Evolutionary conservation across 164 flowering plant genomes (phyloP), one percentile per base, ranked within the genome.

Genomic region (Chimonanthus praecox): DNA sequence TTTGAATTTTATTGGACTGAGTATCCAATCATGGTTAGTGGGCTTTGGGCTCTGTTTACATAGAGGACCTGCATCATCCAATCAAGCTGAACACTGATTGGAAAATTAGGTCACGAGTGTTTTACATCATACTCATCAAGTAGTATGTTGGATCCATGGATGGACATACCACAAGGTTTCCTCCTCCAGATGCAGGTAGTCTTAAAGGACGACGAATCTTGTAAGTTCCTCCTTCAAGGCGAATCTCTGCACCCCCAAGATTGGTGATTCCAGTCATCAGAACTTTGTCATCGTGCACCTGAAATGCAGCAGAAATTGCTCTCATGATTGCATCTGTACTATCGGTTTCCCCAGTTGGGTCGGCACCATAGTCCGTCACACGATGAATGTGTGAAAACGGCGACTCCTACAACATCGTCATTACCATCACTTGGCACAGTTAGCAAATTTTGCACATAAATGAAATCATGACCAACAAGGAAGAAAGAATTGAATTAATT

Each of bases 221-320:
- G 82, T 87, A 96, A 78, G 73, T 79, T 0, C 99, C 99, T 68
- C 99, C 98, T 49, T 86, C 90, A 67, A 96, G 91, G 77, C 82
- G 68, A 72, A 94, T 78, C 64, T 77, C 79, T 15, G 88, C 91
- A 5, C 98, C 98, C 0, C 99, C 99, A 77, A 96, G 90, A 84
- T 96, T 83, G 13, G 64, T 60, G 13, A 96, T 87, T 11, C 94
- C 97, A 3, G 76, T 72, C 77, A 87, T 87, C 84, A 94, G 77
- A 45, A 64, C 46, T 54, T 83, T 82, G 4, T 73, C 51, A 3
- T 70, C 71, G 0, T 84, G 74, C 20, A 75, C 78, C 13, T 72
- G 20, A 49, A 82, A 78, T 1, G 92, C 99, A 62, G 90, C 95
- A 0, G 92, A 65, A n/a, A 96, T 73, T 4, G 94, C 97, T 54